Evolutionary conservation across 1,284 basidiomycete species (phyloP).

Genomic region (Taiwanofungus camphoratus): DNA sequence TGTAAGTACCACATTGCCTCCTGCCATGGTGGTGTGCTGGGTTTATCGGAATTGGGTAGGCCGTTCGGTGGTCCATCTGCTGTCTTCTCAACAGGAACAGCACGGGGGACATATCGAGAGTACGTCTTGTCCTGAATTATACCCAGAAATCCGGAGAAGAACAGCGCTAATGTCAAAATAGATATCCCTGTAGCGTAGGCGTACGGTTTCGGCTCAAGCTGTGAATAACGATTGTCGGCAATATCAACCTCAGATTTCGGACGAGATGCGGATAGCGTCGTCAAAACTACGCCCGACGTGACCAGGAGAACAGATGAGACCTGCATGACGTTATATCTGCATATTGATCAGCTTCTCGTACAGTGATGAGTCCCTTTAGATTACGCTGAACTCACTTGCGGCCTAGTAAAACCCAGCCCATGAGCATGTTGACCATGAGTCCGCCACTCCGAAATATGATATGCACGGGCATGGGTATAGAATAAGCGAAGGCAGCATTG

Average conservation of each 20-base stretch:
- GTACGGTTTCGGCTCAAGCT: not conserved
- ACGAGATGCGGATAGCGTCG: slow-evolving; percentile 70
- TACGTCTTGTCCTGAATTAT: slow-evolving; percentile 85
- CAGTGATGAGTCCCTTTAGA: slow-evolving; percentile 4
- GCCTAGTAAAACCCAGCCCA: slow-evolving; percentile 60
- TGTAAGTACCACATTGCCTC: slow-evolving; percentile 91
- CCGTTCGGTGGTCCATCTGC: not conserved
- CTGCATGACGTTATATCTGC: slow-evolving; percentile 66
- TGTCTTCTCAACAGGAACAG: not conserved
- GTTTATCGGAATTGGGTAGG: slow-evolving; percentile 7
- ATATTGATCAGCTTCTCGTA: not conserved
- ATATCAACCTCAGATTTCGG: slow-evolving; percentile 11
- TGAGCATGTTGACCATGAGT: slow-evolving; percentile 72
- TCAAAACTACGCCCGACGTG: slow-evolving; percentile 76
- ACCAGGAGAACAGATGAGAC: slow-evolving; percentile 74
- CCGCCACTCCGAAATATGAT: slow-evolving; percentile 94
- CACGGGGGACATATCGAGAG: slow-evolving; percentile 51
- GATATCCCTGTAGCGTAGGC: slow-evolving; percentile 67
- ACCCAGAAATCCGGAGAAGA: slow-evolving; percentile 81
- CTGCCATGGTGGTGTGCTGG: slow-evolving; percentile 54
- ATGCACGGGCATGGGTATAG: slow-evolving; percentile 88
- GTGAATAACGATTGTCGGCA: slow-evolving; percentile 3
- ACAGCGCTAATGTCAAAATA: slow-evolving; percentile 70
- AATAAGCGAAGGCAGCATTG: slow-evolving; percentile 84
- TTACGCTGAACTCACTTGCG: slow-evolving; percentile 41